phyloP scores from a whole-genome alignment of 2,329 filamentous ascomycete species.

The Dichotomopilus funicola region DNA sequence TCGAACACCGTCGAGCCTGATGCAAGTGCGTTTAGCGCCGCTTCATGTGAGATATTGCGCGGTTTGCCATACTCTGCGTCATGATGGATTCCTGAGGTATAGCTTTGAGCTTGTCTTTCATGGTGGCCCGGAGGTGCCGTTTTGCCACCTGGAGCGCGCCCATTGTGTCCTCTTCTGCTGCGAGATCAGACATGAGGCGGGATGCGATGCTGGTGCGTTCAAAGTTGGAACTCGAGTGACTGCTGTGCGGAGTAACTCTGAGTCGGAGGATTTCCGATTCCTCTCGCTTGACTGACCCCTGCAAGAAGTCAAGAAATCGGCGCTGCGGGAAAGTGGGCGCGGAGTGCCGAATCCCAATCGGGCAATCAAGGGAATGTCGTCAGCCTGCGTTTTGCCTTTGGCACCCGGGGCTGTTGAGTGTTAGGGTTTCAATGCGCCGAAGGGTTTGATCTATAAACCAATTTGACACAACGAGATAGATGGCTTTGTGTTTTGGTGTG shows the following conservation, averaged over 20 bases:
- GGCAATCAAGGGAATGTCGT: background rate
- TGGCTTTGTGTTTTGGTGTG: too few relatives aligned
- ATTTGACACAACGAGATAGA: too few relatives aligned
- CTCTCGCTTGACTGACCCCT: too few relatives aligned
- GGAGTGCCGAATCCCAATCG: too few relatives aligned
- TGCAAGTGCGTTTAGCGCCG: constrained; percentile 16
- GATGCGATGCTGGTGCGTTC: background rate
- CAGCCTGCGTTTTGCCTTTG: background rate
- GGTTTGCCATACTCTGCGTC: constrained; percentile 58
- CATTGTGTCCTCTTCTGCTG: constrained; percentile 34
- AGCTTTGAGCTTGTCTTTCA: constrained; percentile 59
- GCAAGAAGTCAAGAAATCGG: too few relatives aligned
- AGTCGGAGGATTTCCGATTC: too few relatives aligned
- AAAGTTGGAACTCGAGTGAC: too few relatives aligned
- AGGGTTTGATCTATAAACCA: too few relatives aligned
- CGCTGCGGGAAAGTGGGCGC: too few relatives aligned
- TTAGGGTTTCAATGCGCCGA: background rate
- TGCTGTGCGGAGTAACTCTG: too few relatives aligned
- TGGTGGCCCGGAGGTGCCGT: constrained; percentile 63
- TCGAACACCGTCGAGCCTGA: constrained; percentile 61
- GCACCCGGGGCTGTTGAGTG: background rate
- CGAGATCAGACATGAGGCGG: constrained; percentile 7
- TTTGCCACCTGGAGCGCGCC: constrained; percentile 61
- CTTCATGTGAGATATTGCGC: background rate
- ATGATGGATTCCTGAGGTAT: constrained; percentile 56